Percentiles rank a stretch among this genome's conserved stretches.
phyloP scores from a whole-genome alignment of 768 basidiomycete species.

The Hydnum rufescens region DNA sequence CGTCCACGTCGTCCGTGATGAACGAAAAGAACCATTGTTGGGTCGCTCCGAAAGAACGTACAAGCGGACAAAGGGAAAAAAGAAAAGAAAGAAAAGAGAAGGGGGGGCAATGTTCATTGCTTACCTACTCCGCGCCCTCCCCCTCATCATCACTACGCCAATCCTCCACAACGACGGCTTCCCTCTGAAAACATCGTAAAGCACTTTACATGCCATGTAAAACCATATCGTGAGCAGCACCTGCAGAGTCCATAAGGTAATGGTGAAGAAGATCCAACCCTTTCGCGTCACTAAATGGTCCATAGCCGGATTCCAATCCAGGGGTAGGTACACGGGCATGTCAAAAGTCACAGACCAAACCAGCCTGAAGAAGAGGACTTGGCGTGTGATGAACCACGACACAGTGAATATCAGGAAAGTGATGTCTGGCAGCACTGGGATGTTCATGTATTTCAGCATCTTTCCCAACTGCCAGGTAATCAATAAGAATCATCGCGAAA shows the following conservation, averaged over 20 bases:
- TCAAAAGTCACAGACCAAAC: constrained; percentile 43
- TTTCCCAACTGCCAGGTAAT: constrained; percentile 50
- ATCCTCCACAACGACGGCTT: constrained; percentile 66
- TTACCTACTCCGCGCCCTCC: too few species aligned
- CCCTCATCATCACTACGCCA: constrained; percentile 77
- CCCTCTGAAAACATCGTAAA: constrained; percentile 59
- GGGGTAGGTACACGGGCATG: constrained; percentile 27
- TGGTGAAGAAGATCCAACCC: constrained; percentile 29
- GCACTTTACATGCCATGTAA: constrained; percentile 62
- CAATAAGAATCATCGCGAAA: background rate
- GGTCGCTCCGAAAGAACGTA: too few species aligned
- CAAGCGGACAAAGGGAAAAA: too few species aligned
- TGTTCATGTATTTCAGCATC: constrained; percentile 72
- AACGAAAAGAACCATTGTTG: too few species aligned
- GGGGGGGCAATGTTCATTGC: too few species aligned
- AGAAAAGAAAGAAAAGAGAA: too few species aligned
- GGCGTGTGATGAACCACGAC: constrained; percentile 81
- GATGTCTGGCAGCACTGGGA: constrained; percentile 42
- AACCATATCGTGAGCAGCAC: constrained; percentile 61
- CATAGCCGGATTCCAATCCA: constrained; percentile 36
- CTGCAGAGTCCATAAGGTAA: constrained; percentile 17
- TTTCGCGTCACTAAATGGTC: constrained; percentile 36
- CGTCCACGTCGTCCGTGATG: too few species aligned
- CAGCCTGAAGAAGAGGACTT: constrained; percentile 56
- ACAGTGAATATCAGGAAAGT: constrained; percentile 68